A percentile compares a stretch with the other conserved stretches of the same genome.
phyloP scores from a whole-genome alignment of 1,139 yeast species.

The Candida sojae region DNA sequence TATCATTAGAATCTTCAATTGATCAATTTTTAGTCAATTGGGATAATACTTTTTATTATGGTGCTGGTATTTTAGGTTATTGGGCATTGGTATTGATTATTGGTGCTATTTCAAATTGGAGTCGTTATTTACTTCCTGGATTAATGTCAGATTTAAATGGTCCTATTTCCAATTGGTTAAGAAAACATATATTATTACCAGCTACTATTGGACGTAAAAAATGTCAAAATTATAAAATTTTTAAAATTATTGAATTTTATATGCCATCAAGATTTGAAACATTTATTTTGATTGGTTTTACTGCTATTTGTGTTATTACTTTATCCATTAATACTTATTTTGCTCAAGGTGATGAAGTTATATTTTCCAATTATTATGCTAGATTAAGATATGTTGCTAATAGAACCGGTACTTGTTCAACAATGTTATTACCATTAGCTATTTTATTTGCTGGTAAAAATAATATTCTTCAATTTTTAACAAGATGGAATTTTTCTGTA shows the following conservation, averaged over 20 bases:
- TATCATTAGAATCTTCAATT: slow-evolving; percentile 7
- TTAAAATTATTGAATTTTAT: slow-evolving; percentile 26
- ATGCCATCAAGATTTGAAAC: slow-evolving; percentile 64
- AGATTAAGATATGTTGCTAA: slow-evolving; percentile 39
- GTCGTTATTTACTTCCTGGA: slow-evolving; percentile 25
- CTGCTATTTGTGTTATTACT: slow-evolving; percentile 44
- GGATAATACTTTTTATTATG: slow-evolving; percentile 46
- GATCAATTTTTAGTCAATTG: slow-evolving; percentile 33
- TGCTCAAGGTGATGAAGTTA: slow-evolving; percentile 21
- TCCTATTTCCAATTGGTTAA: slow-evolving; percentile 30
- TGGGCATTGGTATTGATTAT: slow-evolving; percentile 47
- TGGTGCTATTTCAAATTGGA: slow-evolving; percentile 46
- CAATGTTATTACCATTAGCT: slow-evolving; percentile 48
- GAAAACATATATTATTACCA: slow-evolving; percentile 42
- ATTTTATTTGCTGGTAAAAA: slow-evolving; percentile 56
- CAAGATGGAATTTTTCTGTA: slow-evolving; percentile 57
- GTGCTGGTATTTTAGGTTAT: slow-evolving; percentile 47
- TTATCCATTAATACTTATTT: slow-evolving; percentile 25
- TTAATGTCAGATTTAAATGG: slow-evolving; percentile 22
- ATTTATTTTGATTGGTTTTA: slow-evolving; percentile 42
- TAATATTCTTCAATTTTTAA: slow-evolving; percentile 47
- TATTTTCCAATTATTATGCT: slow-evolving; percentile 17
- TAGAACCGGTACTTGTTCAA: slow-evolving; percentile 55
- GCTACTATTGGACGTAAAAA: slow-evolving; percentile 31
- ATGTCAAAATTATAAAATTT: slow-evolving; percentile 18